phyloP scores from a whole-genome alignment of 2,329 filamentous ascomycete species.

The Ophiosphaerella korrae region DNA sequence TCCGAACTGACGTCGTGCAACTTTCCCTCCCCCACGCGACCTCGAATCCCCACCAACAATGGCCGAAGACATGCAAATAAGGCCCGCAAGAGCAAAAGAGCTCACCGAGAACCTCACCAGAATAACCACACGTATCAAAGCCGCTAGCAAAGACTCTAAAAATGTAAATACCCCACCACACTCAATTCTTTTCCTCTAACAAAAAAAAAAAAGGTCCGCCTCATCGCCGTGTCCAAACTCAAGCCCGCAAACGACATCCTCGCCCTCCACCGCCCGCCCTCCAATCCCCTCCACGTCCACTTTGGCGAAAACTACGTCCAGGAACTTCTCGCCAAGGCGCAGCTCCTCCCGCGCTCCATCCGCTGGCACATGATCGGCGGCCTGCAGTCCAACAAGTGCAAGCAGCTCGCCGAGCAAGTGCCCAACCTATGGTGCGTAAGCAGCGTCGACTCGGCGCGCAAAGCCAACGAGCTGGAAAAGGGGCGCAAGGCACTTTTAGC shows the following conservation, averaged over 20 bases:
- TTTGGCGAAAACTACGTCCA: conserved; percentile 93
- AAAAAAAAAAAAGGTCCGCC: conserved; percentile 64
- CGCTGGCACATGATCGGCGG: conserved; percentile 97
- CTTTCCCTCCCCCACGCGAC: conserved; percentile 14
- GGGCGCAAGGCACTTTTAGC: conserved; percentile 66
- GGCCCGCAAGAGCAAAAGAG: conserved; percentile 52
- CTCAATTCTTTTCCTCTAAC: conserved; percentile 1
- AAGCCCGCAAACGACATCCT: conserved; percentile 93
- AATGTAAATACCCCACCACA: conserved; percentile 26
- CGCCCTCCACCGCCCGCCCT: conserved; percentile 69
- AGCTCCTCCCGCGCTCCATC: conserved; percentile 75
- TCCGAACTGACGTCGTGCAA: conserved; percentile 24
- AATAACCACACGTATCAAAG: conserved; percentile 50
- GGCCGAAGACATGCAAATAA: conserved; percentile 47
- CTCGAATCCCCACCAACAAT: conserved; percentile 26
- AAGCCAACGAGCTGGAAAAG: conserved; percentile 80
- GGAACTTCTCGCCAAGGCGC: conserved; percentile 85
- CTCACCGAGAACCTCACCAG: conserved; percentile 52
- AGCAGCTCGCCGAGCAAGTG: conserved; percentile 78
- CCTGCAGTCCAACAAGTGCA: conserved; percentile 92
- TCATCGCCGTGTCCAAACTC: conserved; percentile 95
- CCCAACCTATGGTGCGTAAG: conserved; percentile 91
- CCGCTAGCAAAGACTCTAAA: conserved; percentile 40
- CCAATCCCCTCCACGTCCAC: conserved; percentile 62
- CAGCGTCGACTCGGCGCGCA: conserved; percentile 86